Evolutionary conservation across 805 yeast genomes (phyloP).

Genomic region (Barnettozyma salicaria): DNA sequence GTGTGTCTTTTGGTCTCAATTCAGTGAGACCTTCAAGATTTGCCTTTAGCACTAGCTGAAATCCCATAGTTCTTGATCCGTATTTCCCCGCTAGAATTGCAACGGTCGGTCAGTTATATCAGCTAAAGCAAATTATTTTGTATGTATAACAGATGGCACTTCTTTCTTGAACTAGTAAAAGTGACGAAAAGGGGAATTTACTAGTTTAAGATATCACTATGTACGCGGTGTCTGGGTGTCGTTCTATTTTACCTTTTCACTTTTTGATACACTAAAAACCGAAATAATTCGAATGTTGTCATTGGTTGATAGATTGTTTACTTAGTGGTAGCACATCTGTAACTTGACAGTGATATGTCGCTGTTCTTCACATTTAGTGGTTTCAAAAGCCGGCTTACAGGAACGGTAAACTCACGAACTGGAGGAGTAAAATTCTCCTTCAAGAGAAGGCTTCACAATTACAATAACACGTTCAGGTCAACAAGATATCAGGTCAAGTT

Average conservation of each 20-base stretch:
- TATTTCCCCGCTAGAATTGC: neutral
- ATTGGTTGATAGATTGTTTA: too few species aligned
- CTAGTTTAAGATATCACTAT: too few species aligned
- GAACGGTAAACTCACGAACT: too few species aligned
- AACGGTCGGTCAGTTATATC: too few species aligned
- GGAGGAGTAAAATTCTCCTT: neutral
- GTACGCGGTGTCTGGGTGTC: constrained; percentile 5
- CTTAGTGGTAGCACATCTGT: too few species aligned
- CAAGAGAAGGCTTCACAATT: constrained; percentile 1
- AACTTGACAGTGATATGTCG: constrained; percentile 2
- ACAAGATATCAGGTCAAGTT: neutral
- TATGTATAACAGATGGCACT: too few species aligned
- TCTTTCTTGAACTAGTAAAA: too few species aligned
- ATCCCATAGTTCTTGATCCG: constrained; percentile 15
- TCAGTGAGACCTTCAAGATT: constrained; percentile 32
- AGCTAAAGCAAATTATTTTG: too few species aligned
- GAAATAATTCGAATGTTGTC: too few species aligned
- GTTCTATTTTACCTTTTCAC: neutral
- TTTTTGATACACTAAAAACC: neutral
- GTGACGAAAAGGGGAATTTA: too few species aligned
- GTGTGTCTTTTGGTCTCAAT: constrained; percentile 55
- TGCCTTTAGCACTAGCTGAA: constrained; percentile 30
- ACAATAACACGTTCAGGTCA: constrained; percentile 3
- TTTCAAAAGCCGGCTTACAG: constrained; percentile 1
- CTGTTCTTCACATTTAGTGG: constrained; percentile 3